Conservation (phyloP, 345 rosid genomes). For the Camelina hispida region DNA sequence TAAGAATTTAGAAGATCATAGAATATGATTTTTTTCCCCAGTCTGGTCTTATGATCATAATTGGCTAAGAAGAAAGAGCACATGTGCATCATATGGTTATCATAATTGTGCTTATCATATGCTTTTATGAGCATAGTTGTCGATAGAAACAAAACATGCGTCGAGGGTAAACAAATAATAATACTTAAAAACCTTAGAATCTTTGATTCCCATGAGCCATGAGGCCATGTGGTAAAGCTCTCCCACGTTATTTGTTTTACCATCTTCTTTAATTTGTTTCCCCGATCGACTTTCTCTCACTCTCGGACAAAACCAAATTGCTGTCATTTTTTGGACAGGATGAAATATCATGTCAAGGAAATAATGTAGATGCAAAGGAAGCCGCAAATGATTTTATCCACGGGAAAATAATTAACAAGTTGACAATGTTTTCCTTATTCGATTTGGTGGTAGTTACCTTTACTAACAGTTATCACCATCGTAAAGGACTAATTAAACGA, state of each 20-base stretch:
- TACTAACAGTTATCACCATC: constrained; percentile 7
- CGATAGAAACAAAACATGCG: constrained; percentile 38
- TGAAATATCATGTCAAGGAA: background rate
- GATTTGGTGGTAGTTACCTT: constrained; percentile 13
- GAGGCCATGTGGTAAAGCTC: constrained; percentile 38
- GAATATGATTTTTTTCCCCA: background rate
- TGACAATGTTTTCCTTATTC: background rate
- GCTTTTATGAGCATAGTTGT: constrained; percentile 42
- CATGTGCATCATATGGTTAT: constrained; percentile 38
- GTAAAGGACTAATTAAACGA: constrained; percentile 1
- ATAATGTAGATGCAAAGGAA: constrained; percentile 24
- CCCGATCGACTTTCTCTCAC: constrained; percentile 31
- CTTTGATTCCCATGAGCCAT: constrained; percentile 33
- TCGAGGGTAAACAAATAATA: constrained; percentile 1
- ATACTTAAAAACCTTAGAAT: constrained; percentile 1
- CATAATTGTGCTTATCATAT: constrained; percentile 38
- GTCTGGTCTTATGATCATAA: constrained; percentile 23
- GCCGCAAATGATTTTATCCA: background rate
- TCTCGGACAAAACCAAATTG: constrained; percentile 24
- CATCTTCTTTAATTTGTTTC: constrained; percentile 3
- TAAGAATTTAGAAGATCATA: background rate
- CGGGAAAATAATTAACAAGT: too few species aligned
- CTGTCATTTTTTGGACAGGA: constrained; percentile 36
- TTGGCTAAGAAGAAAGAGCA: constrained; percentile 24
- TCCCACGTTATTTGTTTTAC: constrained; percentile 34